phyloP scores from a whole-genome alignment of 2,329 filamentous ascomycete species.

The Stylonectria norvegica region DNA sequence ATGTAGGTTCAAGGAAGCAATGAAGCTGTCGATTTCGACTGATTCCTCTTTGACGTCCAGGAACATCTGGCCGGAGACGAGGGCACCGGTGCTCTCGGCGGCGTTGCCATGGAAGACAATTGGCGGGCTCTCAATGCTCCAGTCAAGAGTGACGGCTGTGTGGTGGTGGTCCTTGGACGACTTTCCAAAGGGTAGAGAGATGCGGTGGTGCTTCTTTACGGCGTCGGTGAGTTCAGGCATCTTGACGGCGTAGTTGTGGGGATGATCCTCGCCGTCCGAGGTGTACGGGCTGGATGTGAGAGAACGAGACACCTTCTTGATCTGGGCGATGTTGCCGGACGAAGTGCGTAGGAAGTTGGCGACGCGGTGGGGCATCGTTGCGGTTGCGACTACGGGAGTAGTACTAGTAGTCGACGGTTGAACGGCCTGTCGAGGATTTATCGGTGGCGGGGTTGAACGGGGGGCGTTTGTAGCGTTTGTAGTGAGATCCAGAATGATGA shows the following conservation, averaged over 20 bases:
- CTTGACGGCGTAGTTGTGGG: constrained; percentile 30
- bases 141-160: constrained; percentile 44
- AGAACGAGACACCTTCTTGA: constrained; percentile 40
- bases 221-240: constrained; percentile 38
- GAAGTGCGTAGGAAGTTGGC: constrained; percentile 55
- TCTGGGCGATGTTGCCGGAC: constrained; percentile 51
- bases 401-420: constrained; percentile 17
- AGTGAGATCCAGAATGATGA: background rate
- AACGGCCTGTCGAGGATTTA: constrained; percentile 20
- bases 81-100: constrained; percentile 72
- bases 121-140: constrained; percentile 79
- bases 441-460: too few species aligned
- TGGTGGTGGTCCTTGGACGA: constrained; percentile 42
- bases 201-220: constrained; percentile 41
- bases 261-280: constrained; percentile 36
- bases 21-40: constrained; percentile 68
- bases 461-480: too few species aligned
- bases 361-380: constrained; percentile 56
- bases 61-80: constrained; percentile 80
- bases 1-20: constrained; percentile 67
- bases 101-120: constrained; percentile 77
- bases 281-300: constrained; percentile 33
- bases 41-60: constrained; percentile 65
- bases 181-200: constrained; percentile 41
- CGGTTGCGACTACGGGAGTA: constrained; percentile 2